phyloP scores from a whole-genome alignment of 2,329 filamentous ascomycete genomes.

The Akanthomyces uredinophilus region DNA sequence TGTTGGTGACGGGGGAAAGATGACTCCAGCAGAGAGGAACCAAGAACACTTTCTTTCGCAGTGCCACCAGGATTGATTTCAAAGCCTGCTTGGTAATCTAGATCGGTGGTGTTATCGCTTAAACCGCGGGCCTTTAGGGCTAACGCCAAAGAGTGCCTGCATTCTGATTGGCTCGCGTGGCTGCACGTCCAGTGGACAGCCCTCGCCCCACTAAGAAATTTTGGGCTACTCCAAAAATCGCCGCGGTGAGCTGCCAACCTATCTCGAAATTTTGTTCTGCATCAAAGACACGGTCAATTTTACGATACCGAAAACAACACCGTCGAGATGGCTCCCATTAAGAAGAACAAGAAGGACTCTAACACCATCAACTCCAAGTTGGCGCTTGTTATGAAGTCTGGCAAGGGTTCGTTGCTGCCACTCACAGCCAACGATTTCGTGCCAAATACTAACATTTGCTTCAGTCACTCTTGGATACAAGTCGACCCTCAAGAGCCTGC shows the following conservation, averaged over 20 bases:
- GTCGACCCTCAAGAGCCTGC: conserved; percentile 71
- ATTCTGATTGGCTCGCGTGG: conserved; percentile 25
- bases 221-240: conserved; percentile 22
- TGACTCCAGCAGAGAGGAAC: conserved; percentile 22
- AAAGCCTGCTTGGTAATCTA: conserved; percentile 41
- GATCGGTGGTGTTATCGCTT: conserved; percentile 28
- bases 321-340: conserved; percentile 61
- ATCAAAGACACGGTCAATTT: conserved; percentile 19
- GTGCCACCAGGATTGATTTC: conserved; percentile 43
- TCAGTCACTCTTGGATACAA: conserved; percentile 39
- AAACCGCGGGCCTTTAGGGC: conserved; percentile 38
- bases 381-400: conserved; percentile 59
- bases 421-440: not conserved
- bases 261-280: conserved; percentile 20
- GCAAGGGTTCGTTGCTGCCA: conserved; percentile 61
- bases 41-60: conserved; percentile 14
- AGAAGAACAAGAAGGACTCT: conserved; percentile 83
- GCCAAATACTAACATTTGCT: conserved; percentile 14
- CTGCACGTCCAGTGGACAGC: conserved; percentile 20
- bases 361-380: conserved; percentile 61
- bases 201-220: conserved; percentile 12
- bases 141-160: conserved; percentile 16
- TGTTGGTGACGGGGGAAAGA: conserved; percentile 33
- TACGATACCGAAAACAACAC: conserved; percentile 35
- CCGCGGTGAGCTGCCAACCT: conserved; percentile 8